Percentiles rank a stretch among this genome's conserved stretches.
phyloP scores from a whole-genome alignment of 2,329 filamentous ascomycete genomes.

The Huntiella moniliformis region DNA sequence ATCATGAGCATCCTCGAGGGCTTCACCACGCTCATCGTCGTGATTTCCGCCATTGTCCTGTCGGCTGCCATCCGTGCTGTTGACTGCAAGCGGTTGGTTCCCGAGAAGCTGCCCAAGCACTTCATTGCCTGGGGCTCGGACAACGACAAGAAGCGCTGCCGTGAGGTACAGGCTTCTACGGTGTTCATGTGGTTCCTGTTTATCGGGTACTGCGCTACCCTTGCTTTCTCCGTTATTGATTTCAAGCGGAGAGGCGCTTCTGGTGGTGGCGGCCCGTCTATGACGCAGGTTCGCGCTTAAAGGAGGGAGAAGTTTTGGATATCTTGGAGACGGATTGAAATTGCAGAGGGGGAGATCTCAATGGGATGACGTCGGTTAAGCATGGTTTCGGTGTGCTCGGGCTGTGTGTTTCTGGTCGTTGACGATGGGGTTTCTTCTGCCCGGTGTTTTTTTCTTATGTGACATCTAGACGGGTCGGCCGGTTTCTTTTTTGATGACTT shows the following conservation, averaged over 20 bases:
- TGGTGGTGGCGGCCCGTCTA: constrained; percentile 29
- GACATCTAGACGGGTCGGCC: too few species aligned
- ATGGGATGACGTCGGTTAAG: background rate
- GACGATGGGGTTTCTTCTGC: background rate
- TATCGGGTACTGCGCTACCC: constrained; percentile 35
- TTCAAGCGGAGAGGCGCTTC: constrained; percentile 29
- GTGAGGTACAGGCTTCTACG: constrained; percentile 53
- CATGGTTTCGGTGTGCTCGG: background rate
- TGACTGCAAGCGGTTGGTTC: constrained; percentile 41
- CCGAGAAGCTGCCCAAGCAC: constrained; percentile 21
- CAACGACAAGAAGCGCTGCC: constrained; percentile 46
- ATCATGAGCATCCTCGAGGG: constrained; percentile 37
- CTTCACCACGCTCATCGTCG: constrained; percentile 45
- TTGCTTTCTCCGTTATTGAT: constrained; percentile 36
- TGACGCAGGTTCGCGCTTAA: constrained; percentile 38
- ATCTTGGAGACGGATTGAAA: too few species aligned
- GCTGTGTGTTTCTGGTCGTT: background rate
- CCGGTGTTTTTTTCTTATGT: constrained; percentile 1
- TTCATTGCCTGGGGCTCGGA: constrained; percentile 44
- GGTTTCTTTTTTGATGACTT: too few species aligned
- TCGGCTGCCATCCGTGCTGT: constrained; percentile 49
- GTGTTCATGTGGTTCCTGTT: constrained; percentile 71
- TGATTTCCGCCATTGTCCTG: constrained; percentile 51
- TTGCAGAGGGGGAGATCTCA: too few species aligned
- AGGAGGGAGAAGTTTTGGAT: background rate